phyloP scores from a whole-genome alignment of 2,329 filamentous ascomycete species.

The Aureobasidium sp. region DNA sequence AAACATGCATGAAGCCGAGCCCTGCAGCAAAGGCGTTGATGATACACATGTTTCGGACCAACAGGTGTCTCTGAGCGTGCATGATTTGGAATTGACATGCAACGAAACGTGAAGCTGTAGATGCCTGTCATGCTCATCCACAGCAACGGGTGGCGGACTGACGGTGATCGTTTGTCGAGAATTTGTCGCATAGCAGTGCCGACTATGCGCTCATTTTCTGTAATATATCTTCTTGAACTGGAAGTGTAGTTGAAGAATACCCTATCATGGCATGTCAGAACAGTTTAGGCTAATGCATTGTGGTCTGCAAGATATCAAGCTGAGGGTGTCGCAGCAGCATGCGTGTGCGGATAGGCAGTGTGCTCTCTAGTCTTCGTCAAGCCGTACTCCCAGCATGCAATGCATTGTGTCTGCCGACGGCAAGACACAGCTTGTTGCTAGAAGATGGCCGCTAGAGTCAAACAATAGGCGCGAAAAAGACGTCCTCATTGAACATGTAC shows the following conservation, averaged over 20 bases:
- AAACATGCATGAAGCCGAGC: neutral
- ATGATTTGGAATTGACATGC: constrained; percentile 11
- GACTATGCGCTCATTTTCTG: constrained; percentile 28
- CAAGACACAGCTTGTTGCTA: neutral
- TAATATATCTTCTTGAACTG: constrained; percentile 82
- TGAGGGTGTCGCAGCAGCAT: neutral
- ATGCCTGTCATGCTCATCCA: neutral
- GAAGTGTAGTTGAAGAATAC: constrained; percentile 92
- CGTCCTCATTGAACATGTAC: neutral
- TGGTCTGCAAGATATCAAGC: neutral
- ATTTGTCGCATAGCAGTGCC: neutral
- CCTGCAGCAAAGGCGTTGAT: constrained; percentile 4
- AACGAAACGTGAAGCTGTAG: neutral
- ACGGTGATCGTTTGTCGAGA: neutral
- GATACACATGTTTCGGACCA: constrained; percentile 9
- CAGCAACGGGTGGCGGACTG: neutral
- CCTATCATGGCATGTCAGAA: constrained; percentile 47
- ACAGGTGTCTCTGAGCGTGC: neutral
- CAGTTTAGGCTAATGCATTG: neutral
- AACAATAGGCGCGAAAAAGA: neutral
- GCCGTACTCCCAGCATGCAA: neutral
- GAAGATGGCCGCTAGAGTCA: neutral
- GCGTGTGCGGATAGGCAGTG: neutral
- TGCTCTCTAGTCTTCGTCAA: neutral
- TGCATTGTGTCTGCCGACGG: neutral